Base-by-base conservation (phyloP, 129 eudicot species). In the Kitagawia praeruptora region DNA sequence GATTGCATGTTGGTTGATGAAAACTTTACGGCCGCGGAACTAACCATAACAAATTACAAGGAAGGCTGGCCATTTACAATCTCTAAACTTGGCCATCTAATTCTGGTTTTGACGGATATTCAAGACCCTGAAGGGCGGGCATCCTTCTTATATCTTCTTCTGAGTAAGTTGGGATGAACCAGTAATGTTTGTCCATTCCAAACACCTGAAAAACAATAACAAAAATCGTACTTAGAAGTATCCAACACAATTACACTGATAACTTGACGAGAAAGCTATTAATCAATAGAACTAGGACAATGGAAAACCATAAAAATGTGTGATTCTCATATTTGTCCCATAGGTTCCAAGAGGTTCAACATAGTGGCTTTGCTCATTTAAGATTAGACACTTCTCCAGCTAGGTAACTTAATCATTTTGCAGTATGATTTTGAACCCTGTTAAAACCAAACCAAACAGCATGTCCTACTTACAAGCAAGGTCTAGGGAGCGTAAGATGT, bases 101-200 rank as follows among this genome's bases (percentile, higher is more conserved):
- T 47, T 94, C 98, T 5, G 96, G 97, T 78, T 92, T 94, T 81
- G 98, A 94, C 38, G 98, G 98, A 83, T 91, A 94, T 82, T 94
- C 98, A 28, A 94, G 86, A 70, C 98, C 98, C 80, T 94, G 96
- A 79, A 94, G 96, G 49, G 93, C 93, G 0, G 98, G 97, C 83
- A 91, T 91, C 75, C 91, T 81, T 85, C 98, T 85, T 56, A 92
- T 41, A 84, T 94, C 98, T 82, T 94, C 98, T 41, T 94, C 97
- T 40, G 93, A 82, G 79, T 94, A 94, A 31, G 88, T 83, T 45
- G 98, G 98, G 83, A 90, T 76, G 81, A 91, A 92, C 97, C 98
- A 94, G 82, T 91, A 90, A 75, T 75, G 74, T 70, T 83, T 86
- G 82, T 87, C 96, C 44, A 82, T 88, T 61, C 98, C 98, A 71